Percentiles rank a stretch among this genome's conserved stretches.
phyloP scores from a whole-genome alignment of 352 stramenopile species.

The Pythium folliculosum region DNA sequence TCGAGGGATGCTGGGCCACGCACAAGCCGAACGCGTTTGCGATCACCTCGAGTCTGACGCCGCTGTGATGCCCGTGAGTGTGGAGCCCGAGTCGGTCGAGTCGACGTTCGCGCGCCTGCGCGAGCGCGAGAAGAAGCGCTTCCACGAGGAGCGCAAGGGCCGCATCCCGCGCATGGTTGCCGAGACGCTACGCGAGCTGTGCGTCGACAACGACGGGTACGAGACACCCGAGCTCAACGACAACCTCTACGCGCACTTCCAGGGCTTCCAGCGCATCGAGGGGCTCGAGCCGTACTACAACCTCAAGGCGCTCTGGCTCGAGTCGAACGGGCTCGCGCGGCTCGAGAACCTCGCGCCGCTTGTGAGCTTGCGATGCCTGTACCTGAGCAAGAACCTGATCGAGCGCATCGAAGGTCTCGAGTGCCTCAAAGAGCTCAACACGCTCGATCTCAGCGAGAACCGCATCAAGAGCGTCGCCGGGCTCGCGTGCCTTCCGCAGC shows the following conservation, averaged over 20 bases:
- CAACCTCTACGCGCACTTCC: constrained; percentile 93
- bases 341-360: constrained; percentile 84
- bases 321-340: constrained; percentile 91
- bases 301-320: constrained; percentile 95
- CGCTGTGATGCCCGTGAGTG: constrained; percentile 41
- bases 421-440: constrained; percentile 80
- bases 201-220: constrained; percentile 92
- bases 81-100: constrained; percentile 29
- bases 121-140: constrained; percentile 69
- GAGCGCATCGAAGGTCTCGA: constrained; percentile 73
- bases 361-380: constrained; percentile 88
- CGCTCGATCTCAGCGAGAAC: constrained; percentile 93
- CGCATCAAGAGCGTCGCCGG: constrained; percentile 81
- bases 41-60: neutral
- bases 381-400: constrained; percentile 94
- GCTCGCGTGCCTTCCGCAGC: constrained; percentile 66
- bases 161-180: constrained; percentile 87
- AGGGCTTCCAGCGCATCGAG: constrained; percentile 93
- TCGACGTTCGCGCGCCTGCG: constrained; percentile 57
- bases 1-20: constrained; percentile 4
- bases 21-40: neutral
- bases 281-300: constrained; percentile 93
- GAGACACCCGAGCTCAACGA: constrained; percentile 95
- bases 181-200: constrained; percentile 81
- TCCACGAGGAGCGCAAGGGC: constrained; percentile 63